Evolutionary conservation across 805 yeast species (phyloP), one percentile per base, ranked within the genome.

Genomic region (Sugiyamaella boreocaroliniensis): DNA sequence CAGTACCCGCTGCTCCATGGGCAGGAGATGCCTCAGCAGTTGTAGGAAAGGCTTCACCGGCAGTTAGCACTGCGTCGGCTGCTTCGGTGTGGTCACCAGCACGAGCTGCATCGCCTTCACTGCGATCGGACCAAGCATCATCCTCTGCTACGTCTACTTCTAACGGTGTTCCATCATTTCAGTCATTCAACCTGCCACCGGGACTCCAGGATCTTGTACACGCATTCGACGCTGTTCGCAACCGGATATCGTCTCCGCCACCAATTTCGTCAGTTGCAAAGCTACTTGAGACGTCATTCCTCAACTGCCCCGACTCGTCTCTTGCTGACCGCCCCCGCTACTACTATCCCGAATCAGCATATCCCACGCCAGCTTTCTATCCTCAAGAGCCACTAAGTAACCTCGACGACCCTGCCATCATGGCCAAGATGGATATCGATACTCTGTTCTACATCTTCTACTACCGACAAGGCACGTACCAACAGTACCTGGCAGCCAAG

Each of bases 391-490:
- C 90, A 32, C 58, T 74, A 22, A 65, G 73, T 15, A 68, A 73
- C 40, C 61, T 74, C 18, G 84, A 81, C 48, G 81, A 83, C 57
- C 75, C 82, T 14, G 73, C 75, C 50, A 68, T 86, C 43, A 75
- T 87, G 69, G 73, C 78, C 26, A 88, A 85, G 61, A 79, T 92
- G 62, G 95, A 89, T 63, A 74, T 82, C 32, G 97, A 89, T 64
- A 92, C 98, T 1, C 70, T 93, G 59, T 90, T 92, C 60, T 93
- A 87, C 74, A 86, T 92, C 48, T 93, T 93, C 70, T 93, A 93
- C 71, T 93, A 89, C 68, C 79, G 83, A 50, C 86, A 81, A 61
- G 87, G 85, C 26, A 76, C 84, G 15, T 84, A 84, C 62, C 80
- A 83, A 56, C 93, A 86, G 66, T 76, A 79, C 57, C 70, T 82